These are phyloP conservation scores for Schizothecium vesticola DNA, from an alignment of 495 filamentous ascomycete species.

Conservation along the genomic window DNA sequence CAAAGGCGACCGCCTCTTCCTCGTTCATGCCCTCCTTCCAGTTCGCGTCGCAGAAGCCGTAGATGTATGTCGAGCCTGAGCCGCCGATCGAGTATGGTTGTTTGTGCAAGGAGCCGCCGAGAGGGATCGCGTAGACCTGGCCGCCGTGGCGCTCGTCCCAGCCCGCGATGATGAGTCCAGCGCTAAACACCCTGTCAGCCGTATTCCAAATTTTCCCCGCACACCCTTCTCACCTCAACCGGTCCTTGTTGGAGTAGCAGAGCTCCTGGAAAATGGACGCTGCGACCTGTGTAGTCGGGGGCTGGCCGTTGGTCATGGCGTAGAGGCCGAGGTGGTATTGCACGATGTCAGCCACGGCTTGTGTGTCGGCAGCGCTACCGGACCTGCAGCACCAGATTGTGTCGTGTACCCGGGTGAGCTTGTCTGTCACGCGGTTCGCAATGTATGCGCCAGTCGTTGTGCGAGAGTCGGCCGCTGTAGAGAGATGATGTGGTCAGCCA, in stretches of 20 bases:
- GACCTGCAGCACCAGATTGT: slow-evolving; percentile 99
- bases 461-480: slow-evolving; percentile 78
- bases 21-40: slow-evolving; percentile 96
- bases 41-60: slow-evolving; percentile 94
- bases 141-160: slow-evolving; percentile 91
- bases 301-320: slow-evolving; percentile 76
- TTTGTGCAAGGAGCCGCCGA: slow-evolving; percentile 96
- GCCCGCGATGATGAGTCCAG: slow-evolving; percentile 95
- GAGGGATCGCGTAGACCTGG: slow-evolving; percentile 93
- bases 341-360: slow-evolving; percentile 96
- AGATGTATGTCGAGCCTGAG: slow-evolving; percentile 97
- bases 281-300: slow-evolving; percentile 88
- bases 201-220: not conserved
- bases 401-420: slow-evolving; percentile 96
- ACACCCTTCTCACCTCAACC: slow-evolving; percentile 54
- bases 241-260: slow-evolving; percentile 95
- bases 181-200: slow-evolving; percentile 49
- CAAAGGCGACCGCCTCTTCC: slow-evolving; percentile 84
- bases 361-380: slow-evolving; percentile 94
- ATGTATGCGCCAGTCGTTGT: slow-evolving; percentile 99
- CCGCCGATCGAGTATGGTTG: slow-evolving; percentile 94
- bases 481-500: slow-evolving; percentile 1
- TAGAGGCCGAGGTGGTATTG: slow-evolving; percentile 94
- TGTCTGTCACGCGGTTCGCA: slow-evolving; percentile 97
- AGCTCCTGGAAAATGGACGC: slow-evolving; percentile 95